Evolutionary conservation across 208 protist species (phyloP), one percentile per base, ranked within the genome.

Genomic region (Zelonia costaricensis): DNA sequence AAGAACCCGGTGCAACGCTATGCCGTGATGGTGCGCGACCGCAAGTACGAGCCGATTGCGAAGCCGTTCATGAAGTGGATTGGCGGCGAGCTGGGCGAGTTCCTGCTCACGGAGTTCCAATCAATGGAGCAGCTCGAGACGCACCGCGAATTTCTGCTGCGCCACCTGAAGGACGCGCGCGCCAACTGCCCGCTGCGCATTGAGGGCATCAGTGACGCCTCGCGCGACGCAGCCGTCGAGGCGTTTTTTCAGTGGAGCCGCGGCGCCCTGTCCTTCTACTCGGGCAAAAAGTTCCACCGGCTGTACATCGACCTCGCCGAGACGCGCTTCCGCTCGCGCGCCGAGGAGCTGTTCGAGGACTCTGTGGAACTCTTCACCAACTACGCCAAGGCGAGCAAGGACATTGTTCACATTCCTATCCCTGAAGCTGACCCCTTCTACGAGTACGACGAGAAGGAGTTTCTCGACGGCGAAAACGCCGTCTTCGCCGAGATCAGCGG

Each of bases 41-140:
- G 76, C 27, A 86, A 87, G 67, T 91, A 91, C 56, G 89, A 92
- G 57, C 67, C 80, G 8, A 51, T 93, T 23, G 71, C 80, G 28
- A 86, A 91, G 59, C 84, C 81, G 6, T 95, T 90, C 62, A 87
- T 86, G 71, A 89, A 88, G 49, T 95, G 90, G 87, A 92, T 95
- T 33, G 67, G 58, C 30, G 85, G 84, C 60, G 83, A 93, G 62
- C 86, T 93, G 15, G 67, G 68, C 30, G 80, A 86, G 58, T 93
- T 95, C 57, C 80, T 74, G 53, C 35, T 74, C 49, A 84, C 68
- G 22, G 76, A 91, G 52, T 93, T 91, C 53, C 45, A 77, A 48
- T 84, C 59, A 27, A 52, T 87, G 22, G 86, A 93, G 69, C 86
- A 93, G 61, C 63, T 95, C 25, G 86, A 95, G 55, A 84, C 80